Percentiles rank a stretch among this genome's conserved stretches.
Conservation (phyloP, 2,329 filamentous ascomycete genomes). For the Scolecobasidium constrictum region DNA sequence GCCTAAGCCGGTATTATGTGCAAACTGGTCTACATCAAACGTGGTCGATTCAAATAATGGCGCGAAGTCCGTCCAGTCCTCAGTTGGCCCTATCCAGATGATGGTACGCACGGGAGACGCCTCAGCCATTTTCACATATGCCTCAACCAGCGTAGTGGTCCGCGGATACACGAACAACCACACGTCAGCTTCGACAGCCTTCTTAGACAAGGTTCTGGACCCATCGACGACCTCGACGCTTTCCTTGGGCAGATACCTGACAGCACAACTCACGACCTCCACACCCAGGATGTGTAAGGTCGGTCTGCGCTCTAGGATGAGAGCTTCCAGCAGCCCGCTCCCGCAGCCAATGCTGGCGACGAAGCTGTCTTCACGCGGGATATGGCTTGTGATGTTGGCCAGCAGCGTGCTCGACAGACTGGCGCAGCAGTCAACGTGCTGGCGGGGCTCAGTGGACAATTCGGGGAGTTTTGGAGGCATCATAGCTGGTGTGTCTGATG, state of each 20-base stretch:
- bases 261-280: conserved; percentile 35
- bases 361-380: conserved; percentile 17
- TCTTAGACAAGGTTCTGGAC: conserved; percentile 31
- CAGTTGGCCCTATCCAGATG: conserved; percentile 32
- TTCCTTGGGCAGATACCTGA: conserved; percentile 32
- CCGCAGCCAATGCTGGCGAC: conserved; percentile 39
- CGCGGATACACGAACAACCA: conserved; percentile 46
- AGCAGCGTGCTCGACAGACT: conserved; percentile 23
- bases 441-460: conserved; percentile 12
- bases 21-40: background rate
- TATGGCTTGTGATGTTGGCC: conserved; percentile 15
- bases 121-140: conserved; percentile 29
- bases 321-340: conserved; percentile 38
- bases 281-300: conserved; percentile 31
- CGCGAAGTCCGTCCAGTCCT: conserved; percentile 26
- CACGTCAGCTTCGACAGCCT: conserved; percentile 29
- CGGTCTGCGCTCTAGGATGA: conserved; percentile 21
- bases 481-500: conserved; percentile 1
- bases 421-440: conserved; percentile 25
- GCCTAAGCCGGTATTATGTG: background rate
- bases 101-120: conserved; percentile 21
- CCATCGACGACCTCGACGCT: conserved; percentile 33
- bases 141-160: conserved; percentile 31
- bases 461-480: background rate
- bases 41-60: background rate